Evolutionary conservation across 2,329 filamentous ascomycete species (phyloP), one percentile per base, ranked within the genome.

Genomic region (Tothia fuscella): DNA sequence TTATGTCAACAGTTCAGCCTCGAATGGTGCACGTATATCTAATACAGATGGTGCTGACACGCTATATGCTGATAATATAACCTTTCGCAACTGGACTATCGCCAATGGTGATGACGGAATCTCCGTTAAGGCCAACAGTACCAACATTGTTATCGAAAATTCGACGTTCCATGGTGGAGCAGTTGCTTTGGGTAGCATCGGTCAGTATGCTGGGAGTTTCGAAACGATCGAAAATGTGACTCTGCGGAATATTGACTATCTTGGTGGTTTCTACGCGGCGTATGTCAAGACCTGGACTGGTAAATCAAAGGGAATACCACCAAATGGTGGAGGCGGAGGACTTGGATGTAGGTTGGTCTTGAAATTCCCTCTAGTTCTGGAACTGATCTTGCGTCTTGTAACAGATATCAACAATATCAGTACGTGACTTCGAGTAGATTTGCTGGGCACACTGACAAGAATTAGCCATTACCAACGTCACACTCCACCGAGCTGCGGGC

Each of bases 271-370:
- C 1, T 65, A 72, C 46, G 67, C 61, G 1, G 62, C 61, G n/a
- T 72, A 73, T 48, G 53, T 76, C 45, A 77, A 78, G 58, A 76
- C 72, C 0, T 78, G 74, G 74, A 71, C 70, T 0, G 71, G 69
- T 14, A 55, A 67, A 7, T 61, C 62, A 26, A 60, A 61, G 21
- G 67, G 70, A 14, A 69, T 65, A 38, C 70, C 70, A 2, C 72
- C 72, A 1, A 77, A 78, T 47, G 72, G 74, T 13, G 74, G 72
- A 2, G 72, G 72, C 9, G 73, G 70, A 13, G 74, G 73, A 3
- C 50, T 67, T 0, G 72, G 72, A 7, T 62, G 16, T 33, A 26
- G 14, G 6, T 30, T 20, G 25, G 4, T 16, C 35, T 26, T 21
- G 9, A 13, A 20, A 31, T 21, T 30, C 5, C 14, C 17, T 20